Conservation (phyloP, 352 stramenopile genomes). For the Pilasporangium apinafurcum region DNA sequence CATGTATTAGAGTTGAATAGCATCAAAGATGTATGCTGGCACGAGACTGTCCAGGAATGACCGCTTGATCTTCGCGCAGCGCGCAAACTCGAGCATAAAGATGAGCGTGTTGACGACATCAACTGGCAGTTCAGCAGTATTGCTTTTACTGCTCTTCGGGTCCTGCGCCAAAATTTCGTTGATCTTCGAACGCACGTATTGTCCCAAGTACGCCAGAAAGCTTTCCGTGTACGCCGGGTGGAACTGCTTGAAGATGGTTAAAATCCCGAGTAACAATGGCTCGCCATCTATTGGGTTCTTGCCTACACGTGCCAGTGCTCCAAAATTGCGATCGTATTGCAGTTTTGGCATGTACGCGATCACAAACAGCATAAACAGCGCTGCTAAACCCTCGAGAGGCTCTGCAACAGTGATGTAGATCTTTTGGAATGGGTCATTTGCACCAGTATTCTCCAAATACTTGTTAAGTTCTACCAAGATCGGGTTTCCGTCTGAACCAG, state of each 20-base stretch:
- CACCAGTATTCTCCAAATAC: conserved; percentile 88
- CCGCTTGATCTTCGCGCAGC: conserved; percentile 78
- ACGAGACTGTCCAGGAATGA: conserved; percentile 79
- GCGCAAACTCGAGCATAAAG: conserved; percentile 87
- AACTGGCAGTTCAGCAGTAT: conserved; percentile 48
- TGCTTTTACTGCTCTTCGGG: conserved; percentile 44
- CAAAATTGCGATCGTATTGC: conserved; percentile 90
- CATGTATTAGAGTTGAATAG: conserved; percentile 58
- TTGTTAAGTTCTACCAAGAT: conserved; percentile 89
- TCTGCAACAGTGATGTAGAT: conserved; percentile 93
- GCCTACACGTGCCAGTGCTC: conserved; percentile 79
- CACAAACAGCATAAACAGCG: conserved; percentile 91
- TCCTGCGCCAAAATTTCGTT: conserved; percentile 75
- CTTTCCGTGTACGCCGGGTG: conserved; percentile 92
- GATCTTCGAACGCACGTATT: conserved; percentile 89
- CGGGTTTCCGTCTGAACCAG: conserved; percentile 65
- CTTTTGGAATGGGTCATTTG: conserved; percentile 91
- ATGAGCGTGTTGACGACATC: conserved; percentile 86
- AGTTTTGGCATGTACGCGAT: conserved; percentile 92
- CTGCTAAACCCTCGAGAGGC: conserved; percentile 86
- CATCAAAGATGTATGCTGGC: conserved; percentile 87
- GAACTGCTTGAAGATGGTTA: conserved; percentile 94
- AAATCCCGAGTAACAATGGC: conserved; percentile 86
- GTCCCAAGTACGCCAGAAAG: conserved; percentile 89
- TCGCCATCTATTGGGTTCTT: conserved; percentile 92